These are phyloP conservation scores for Chalciporus pseudorubinellus DNA, from an alignment of 768 basidiomycete genomes.

Conservation along the genomic window DNA sequence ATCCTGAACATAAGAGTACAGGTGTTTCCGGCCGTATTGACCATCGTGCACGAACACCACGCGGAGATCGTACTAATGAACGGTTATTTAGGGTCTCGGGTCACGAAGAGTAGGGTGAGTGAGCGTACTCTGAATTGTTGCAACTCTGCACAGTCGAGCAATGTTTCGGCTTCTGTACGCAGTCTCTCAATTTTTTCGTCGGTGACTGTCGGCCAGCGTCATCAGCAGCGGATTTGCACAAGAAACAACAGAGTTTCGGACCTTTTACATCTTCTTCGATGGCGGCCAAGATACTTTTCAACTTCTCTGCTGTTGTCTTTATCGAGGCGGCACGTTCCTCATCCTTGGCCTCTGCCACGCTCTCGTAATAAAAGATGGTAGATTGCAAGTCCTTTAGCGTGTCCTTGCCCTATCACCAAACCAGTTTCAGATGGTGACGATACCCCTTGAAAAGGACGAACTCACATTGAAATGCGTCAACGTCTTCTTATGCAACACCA, in stretches of 20 bases:
- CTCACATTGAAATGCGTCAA: constrained; percentile 59
- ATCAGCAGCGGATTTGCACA: not conserved
- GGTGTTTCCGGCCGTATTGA: constrained; percentile 69
- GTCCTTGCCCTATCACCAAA: constrained; percentile 52
- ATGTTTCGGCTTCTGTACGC: constrained; percentile 39
- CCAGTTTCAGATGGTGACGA: not conserved
- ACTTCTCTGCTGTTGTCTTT: constrained; percentile 43
- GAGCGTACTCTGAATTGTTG: constrained; percentile 54
- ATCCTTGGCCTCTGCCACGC: constrained; percentile 51
- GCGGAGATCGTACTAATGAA: constrained; percentile 72
- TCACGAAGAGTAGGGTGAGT: not conserved
- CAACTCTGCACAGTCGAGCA: constrained; percentile 66
- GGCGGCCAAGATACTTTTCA: constrained; percentile 50
- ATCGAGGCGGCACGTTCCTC: constrained; percentile 46
- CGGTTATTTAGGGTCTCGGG: not conserved
- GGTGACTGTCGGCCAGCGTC: constrained; percentile 41
- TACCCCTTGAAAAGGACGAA: not conserved
- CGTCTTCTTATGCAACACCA: constrained; percentile 44
- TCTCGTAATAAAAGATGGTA: constrained; percentile 68
- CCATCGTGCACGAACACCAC: constrained; percentile 78
- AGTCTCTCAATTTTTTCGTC: constrained; percentile 47
- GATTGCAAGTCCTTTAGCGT: constrained; percentile 59
- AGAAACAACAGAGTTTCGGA: constrained; percentile 20
- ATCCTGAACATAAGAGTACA: constrained; percentile 71
- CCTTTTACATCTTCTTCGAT: constrained; percentile 57